Percentiles rank a stretch among this genome's conserved stretches.
These are phyloP conservation scores for Marchantia paleacea DNA, from an alignment of 225 moss, liverwort and hornwort genomes.

Conservation along the genomic window DNA sequence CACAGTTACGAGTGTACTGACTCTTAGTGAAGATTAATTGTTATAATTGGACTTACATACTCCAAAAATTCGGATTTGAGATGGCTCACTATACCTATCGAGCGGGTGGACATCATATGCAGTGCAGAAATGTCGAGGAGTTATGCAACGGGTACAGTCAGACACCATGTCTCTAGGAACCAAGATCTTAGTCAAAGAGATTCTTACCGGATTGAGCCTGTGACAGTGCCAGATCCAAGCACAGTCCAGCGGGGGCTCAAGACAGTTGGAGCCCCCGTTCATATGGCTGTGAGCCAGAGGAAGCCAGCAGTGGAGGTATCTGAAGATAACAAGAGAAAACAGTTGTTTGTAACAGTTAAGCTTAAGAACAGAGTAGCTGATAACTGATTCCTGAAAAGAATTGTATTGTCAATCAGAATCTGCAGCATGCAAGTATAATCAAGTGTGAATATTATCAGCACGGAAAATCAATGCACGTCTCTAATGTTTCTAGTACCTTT, in stretches of 20 bases:
- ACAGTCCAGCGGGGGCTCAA: conserved; percentile 45
- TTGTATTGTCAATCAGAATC: too few species aligned
- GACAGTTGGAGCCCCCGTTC: background rate
- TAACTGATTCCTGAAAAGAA: too few species aligned
- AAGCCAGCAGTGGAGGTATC: conserved; percentile 45
- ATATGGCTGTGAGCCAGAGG: conserved; percentile 29
- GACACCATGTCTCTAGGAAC: background rate
- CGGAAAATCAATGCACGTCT: background rate
- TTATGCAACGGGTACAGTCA: background rate
- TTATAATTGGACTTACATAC: background rate
- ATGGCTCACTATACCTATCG: too few species aligned
- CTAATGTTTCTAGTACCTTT: conserved; percentile 25
- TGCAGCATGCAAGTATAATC: background rate
- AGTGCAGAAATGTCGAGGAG: background rate
- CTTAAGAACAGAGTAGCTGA: too few species aligned
- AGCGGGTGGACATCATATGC: too few species aligned
- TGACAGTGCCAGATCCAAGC: conserved; percentile 57
- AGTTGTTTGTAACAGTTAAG: too few species aligned
- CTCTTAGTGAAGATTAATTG: background rate
- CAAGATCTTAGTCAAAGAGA: background rate
- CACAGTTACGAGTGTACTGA: background rate
- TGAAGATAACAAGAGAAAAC: conserved; percentile 2
- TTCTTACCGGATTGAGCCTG: conserved; percentile 43
- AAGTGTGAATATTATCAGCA: background rate
- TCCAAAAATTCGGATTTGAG: too few species aligned